Percentiles rank a stretch among this genome's conserved stretches.
phyloP scores from a whole-genome alignment of 2,329 filamentous ascomycete genomes.

The Bipolaris zeicola region DNA sequence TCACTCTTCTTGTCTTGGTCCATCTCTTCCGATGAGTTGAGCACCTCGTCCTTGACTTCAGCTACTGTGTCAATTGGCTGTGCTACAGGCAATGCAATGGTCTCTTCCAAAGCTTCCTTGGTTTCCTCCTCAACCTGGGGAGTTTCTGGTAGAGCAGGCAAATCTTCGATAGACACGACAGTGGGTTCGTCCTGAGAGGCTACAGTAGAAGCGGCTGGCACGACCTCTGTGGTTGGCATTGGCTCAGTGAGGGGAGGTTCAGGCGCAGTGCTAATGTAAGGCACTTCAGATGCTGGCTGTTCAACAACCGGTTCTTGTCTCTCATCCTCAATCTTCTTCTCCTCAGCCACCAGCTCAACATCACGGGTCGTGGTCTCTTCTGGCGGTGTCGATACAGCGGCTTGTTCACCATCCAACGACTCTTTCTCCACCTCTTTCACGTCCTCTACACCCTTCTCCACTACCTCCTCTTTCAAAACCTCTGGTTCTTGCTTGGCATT shows the following conservation, averaged over 20 bases:
- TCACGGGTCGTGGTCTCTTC: constrained; percentile 11
- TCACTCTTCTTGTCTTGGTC: constrained; percentile 37
- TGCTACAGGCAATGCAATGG: not conserved
- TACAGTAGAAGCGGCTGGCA: not conserved
- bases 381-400: not conserved
- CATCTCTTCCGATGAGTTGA: constrained; percentile 27
- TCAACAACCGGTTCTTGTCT: constrained; percentile 17
- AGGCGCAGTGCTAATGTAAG: not conserved
- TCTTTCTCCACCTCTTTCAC: not conserved
- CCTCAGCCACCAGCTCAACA: constrained; percentile 11
- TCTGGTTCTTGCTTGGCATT: constrained; percentile 13
- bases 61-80: not conserved
- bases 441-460: not conserved
- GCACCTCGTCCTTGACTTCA: constrained; percentile 10
- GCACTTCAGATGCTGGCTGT: constrained; percentile 12
- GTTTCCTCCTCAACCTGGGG: not conserved
- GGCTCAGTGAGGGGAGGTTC: not conserved
- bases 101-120: not conserved
- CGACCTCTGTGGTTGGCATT: not conserved
- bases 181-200: constrained; percentile 4
- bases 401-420: constrained; percentile 3
- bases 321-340: constrained; percentile 26
- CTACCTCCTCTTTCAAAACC: constrained; percentile 9
- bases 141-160: not conserved
- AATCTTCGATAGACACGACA: not conserved